phyloP scores from a whole-genome alignment of 208 protist species.

The Trypanosoma brucei region DNA sequence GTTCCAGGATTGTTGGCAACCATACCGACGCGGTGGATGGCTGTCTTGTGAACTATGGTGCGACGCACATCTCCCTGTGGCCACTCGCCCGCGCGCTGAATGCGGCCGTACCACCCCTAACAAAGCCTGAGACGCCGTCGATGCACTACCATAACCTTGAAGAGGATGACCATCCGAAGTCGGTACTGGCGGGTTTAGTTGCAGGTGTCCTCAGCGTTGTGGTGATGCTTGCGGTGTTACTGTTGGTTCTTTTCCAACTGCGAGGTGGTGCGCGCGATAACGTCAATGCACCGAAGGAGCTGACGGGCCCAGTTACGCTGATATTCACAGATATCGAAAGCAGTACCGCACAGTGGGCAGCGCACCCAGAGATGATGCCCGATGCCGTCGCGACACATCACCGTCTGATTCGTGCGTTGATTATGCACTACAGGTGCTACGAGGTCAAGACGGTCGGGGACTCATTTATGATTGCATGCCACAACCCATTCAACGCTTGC shows the following conservation, averaged over 20 bases:
- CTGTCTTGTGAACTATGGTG: slow-evolving; percentile 42
- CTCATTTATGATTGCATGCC: slow-evolving; percentile 33
- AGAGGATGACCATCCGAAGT: slow-evolving; percentile 8
- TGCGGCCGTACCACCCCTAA: slow-evolving; percentile 12
- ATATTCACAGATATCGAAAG: slow-evolving; percentile 80
- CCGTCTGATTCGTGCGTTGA: slow-evolving; percentile 49
- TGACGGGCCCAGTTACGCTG: slow-evolving; percentile 40
- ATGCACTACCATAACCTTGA: slow-evolving; percentile 23
- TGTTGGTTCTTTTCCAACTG: slow-evolving; percentile 13
- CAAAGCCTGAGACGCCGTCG: slow-evolving; percentile 15
- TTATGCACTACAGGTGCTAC: slow-evolving; percentile 56
- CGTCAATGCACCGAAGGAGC: slow-evolving; percentile 40
- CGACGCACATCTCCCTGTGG: slow-evolving; percentile 28
- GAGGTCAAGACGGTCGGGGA: slow-evolving; percentile 83
- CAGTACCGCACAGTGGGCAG: slow-evolving; percentile 73
- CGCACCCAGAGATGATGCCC: slow-evolving; percentile 45
- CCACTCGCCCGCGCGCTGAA: slow-evolving; percentile 29
- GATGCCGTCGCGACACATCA: slow-evolving; percentile 60
- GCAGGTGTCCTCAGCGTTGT: slow-evolving; percentile 12
- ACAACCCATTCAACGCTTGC: not conserved
- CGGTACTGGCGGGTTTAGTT: slow-evolving; percentile 25
- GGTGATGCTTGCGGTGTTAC: slow-evolving; percentile 4
- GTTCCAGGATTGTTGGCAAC: not conserved
- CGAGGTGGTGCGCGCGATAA: slow-evolving; percentile 32
- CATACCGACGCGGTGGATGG: not conserved